Base-by-base conservation (phyloP, 345 rosid species). In the Anastatica hierochuntica region DNA sequence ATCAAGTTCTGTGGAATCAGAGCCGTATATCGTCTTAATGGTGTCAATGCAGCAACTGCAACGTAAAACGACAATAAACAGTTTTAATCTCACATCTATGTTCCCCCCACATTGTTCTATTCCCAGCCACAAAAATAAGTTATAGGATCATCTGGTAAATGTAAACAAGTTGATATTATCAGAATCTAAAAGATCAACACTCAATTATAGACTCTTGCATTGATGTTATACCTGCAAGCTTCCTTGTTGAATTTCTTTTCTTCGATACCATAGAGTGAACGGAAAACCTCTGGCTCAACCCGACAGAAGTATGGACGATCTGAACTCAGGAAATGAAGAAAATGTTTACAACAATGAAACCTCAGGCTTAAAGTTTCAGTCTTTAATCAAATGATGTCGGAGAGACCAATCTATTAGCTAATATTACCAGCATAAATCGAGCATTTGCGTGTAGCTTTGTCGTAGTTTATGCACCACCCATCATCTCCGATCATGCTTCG, bases 221-320 rank as follows among this genome's bases (percentile, higher is more conserved):
- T 9, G 34, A 18, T 31, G 14, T 14, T 43, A 81, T 43, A 81
- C 85, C 78, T 66, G 81, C 83, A 77, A 14, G 94, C 90, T 64
- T 74, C 94, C 54, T 76, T 75, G 67, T 86, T 77, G 72, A 84
- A 86, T 62, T 70, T 79, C 56, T 80, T 86, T 74, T 73, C 62
- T 49, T 55, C 71, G 19, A 80, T 74, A 8, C 83, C 90, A 18
- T 74, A 84, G 10, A 82, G 56, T 4, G 79, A 52, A 50, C 67
- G 14, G 63, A 90, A 90, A 27, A 80, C 67, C 10, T 66, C 80
- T 1, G 82, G 74, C 69, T 77, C 81, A 23, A 80, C 95, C 5
- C 94, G 88, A 33, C 96, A 90, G 56, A 90, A 90, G 31, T 77
- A 86, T 6, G 96, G 90, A 38, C 96, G 90, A 24, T 90, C 94